Conservation (phyloP, 768 basidiomycete species). For the Naganishia friedmannii region DNA sequence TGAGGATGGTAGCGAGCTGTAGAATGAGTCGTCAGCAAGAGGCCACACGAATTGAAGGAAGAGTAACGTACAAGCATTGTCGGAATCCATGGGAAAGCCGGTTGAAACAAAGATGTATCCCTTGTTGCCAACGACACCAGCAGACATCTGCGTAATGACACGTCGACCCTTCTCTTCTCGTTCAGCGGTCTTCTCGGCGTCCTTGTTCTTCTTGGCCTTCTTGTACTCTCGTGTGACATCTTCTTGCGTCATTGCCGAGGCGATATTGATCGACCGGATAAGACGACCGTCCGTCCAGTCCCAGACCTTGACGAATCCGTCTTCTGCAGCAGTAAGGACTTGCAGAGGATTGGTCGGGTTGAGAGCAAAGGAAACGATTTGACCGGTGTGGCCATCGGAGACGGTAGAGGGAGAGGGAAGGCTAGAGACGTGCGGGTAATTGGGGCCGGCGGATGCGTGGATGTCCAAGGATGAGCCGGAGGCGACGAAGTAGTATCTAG, state of each 20-base stretch:
- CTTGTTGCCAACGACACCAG: constrained; percentile 19
- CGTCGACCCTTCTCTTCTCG: constrained; percentile 20
- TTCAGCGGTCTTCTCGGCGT: constrained; percentile 18
- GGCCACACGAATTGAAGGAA: background rate
- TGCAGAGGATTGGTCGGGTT: constrained; percentile 86
- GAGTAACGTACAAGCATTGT: background rate
- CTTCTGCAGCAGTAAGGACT: constrained; percentile 75
- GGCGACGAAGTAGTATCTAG: constrained; percentile 82
- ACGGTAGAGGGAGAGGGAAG: constrained; percentile 52
- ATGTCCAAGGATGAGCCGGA: constrained; percentile 79
- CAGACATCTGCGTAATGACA: constrained; percentile 21
- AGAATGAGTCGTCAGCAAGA: background rate
- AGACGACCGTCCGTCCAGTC: constrained; percentile 83
- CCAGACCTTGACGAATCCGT: constrained; percentile 86
- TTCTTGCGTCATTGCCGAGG: constrained; percentile 33
- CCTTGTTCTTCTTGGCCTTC: constrained; percentile 31
- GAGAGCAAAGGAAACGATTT: constrained; percentile 70
- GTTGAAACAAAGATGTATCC: constrained; percentile 9
- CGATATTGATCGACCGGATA: constrained; percentile 69
- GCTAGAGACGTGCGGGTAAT: constrained; percentile 76
- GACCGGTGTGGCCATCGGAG: constrained; percentile 54
- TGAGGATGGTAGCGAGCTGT: constrained; percentile 13
- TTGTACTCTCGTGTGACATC: constrained; percentile 22
- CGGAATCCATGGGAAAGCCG: constrained; percentile 2
- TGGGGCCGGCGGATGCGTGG: constrained; percentile 74